Base-by-base conservation (phyloP, 257 asterid genomes). In the Lycium barbarum region DNA sequence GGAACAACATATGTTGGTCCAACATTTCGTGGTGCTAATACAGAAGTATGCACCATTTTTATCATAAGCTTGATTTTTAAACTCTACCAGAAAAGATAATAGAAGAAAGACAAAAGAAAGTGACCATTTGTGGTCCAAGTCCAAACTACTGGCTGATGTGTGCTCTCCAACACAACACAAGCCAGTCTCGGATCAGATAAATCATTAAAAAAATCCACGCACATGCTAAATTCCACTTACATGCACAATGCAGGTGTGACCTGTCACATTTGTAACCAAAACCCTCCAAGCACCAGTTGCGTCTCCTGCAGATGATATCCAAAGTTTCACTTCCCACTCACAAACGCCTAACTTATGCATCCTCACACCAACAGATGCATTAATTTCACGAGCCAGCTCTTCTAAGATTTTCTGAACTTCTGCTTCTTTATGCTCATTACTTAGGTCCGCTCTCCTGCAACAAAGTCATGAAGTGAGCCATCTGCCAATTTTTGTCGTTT, bases 281-380 rank as follows among this genome's bases (percentile, higher is more conserved):
- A 95, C 93, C 89, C 98, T 95, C 99, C 99, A 97, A 65, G 98
- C 98, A 87, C 99, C 99, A 84, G 93, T 93, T 82, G 99, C 97
- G 72, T 91, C 95, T 88, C 99, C 98, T 63, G 90, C 91, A 47
- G 99, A 94, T 74, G 99, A 90, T 88, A 97, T 88, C 93, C 99
- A 91, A 86, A 97, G 97, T 93, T 94, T 95, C 82, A 94, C 93
- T 87, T 97, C 99, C 96, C 99, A 97, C 92, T 95, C 95, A 85
- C 92, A 93, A 54, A 94, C 99, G 53, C 98, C 97, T 86, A 97
- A 91, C 22, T 95, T 98, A 47, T 97, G 97, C 99, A 97, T 92
- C 91, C 89, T 93, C 78, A 95, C 98, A 81, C 98, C 98, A 89
- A 94, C 91, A 43, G 93, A 91, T 79, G 93, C 90, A 90, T 92